A percentile compares a stretch with the other conserved stretches of the same genome.
These are phyloP conservation scores for Lentinula sp. DNA, from an alignment of 768 basidiomycete species.

Conservation along the genomic window DNA sequence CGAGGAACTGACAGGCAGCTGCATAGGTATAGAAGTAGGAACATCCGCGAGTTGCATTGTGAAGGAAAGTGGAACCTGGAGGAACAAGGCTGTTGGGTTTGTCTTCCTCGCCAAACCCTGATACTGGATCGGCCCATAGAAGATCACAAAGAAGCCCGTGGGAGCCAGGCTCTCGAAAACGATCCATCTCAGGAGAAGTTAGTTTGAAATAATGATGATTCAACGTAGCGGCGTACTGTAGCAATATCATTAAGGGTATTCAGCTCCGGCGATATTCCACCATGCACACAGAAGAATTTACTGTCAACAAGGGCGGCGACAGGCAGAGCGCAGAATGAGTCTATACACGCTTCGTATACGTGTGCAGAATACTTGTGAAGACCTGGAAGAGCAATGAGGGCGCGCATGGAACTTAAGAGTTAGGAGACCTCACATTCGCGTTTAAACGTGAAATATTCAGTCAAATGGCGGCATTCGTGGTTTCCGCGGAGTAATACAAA, in stretches of 20 bases:
- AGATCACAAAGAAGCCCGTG: constrained; percentile 90
- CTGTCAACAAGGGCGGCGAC: constrained; percentile 88
- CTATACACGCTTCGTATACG: constrained; percentile 90
- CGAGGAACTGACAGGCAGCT: constrained; percentile 90
- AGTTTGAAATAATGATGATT: background rate
- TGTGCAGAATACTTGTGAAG: constrained; percentile 82
- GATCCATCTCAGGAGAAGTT: constrained; percentile 59
- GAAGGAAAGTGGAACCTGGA: constrained; percentile 35
- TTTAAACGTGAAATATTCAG: constrained; percentile 98
- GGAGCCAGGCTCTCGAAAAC: constrained; percentile 91
- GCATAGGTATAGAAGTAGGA: constrained; percentile 57
- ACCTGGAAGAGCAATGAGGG: constrained; percentile 34
- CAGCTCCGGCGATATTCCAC: constrained; percentile 88
- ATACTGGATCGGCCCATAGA: constrained; percentile 93
- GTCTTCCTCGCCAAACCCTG: constrained; percentile 81
- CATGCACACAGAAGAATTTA: constrained; percentile 97
- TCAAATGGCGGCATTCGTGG: constrained; percentile 95
- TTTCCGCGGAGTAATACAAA: constrained; percentile 88
- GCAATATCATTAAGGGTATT: constrained; percentile 71
- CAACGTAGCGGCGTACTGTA: constrained; percentile 31
- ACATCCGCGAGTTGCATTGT: constrained; percentile 9
- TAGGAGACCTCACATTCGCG: constrained; percentile 63
- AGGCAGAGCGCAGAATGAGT: constrained; percentile 87
- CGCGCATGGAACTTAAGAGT: background rate
- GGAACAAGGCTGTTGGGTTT: constrained; percentile 44